Conservation (phyloP, 768 basidiomycete species). For the Postia placenta region DNA sequence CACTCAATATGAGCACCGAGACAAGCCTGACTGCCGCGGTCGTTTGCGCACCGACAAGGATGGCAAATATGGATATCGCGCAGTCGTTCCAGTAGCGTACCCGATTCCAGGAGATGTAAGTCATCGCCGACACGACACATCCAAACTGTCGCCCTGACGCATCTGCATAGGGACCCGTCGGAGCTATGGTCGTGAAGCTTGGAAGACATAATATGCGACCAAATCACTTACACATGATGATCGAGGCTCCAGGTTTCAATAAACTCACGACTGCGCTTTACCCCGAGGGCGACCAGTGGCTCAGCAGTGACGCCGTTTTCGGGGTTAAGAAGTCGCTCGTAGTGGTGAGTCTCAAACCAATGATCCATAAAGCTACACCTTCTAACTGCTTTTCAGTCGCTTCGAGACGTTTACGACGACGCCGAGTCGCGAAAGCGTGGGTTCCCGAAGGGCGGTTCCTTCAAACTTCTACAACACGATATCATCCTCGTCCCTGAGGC, state of each 20-base stretch:
- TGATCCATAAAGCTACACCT: no score
- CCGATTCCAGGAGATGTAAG: constrained; percentile 68
- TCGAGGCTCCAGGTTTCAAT: constrained; percentile 67
- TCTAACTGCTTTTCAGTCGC: constrained; percentile 32
- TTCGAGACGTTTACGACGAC: constrained; percentile 48
- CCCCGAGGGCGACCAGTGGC: constrained; percentile 60
- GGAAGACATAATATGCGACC: constrained; percentile 74
- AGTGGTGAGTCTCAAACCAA: constrained; percentile 55
- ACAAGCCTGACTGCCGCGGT: constrained; percentile 68
- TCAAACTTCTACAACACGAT: constrained; percentile 42
- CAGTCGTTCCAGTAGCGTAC: constrained; percentile 65
- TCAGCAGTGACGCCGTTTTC: constrained; percentile 72
- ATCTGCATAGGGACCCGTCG: constrained; percentile 58
- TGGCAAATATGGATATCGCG: constrained; percentile 65
- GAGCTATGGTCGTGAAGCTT: constrained; percentile 46
- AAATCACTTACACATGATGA: constrained; percentile 72
- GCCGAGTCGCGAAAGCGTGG: constrained; percentile 50
- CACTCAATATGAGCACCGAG: constrained; percentile 48
- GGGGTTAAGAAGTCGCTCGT: constrained; percentile 77
- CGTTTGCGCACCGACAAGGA: constrained; percentile 51
- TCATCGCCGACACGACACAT: neutral
- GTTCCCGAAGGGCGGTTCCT: constrained; percentile 39
- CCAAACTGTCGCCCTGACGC: constrained; percentile 7
- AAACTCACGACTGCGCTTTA: constrained; percentile 72
- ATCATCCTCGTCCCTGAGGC: constrained; percentile 38